phyloP scores from a whole-genome alignment of 148 eudicot genomes.

The Gaultheria prostrata region DNA sequence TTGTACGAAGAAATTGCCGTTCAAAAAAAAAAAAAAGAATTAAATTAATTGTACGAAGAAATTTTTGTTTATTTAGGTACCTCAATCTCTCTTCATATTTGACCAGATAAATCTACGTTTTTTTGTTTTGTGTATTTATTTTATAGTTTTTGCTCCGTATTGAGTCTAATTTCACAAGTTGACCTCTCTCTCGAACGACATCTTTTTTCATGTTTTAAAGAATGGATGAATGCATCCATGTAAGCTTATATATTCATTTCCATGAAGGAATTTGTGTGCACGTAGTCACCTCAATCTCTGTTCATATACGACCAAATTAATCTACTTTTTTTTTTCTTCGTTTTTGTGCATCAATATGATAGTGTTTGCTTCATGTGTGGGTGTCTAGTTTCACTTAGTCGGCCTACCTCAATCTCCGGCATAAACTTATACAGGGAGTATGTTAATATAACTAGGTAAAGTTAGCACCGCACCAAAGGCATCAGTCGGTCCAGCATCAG shows the following conservation, averaged over 20 bases:
- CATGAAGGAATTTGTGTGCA: not conserved
- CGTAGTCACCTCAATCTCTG: not conserved
- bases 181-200: not conserved
- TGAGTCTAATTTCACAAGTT: not conserved
- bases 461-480: too few relatives aligned
- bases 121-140: not conserved
- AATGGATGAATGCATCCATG: not conserved
- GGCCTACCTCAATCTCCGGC: not conserved
- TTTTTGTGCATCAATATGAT: not conserved
- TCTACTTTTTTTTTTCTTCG: not conserved
- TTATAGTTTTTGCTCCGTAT: not conserved
- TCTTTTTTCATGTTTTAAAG: not conserved
- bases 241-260: not conserved
- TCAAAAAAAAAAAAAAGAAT: too few relatives aligned
- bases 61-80: not conserved
- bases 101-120: not conserved
- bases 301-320: not conserved
- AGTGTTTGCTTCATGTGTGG: too few relatives aligned
- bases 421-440: not conserved
- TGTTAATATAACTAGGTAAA: too few relatives aligned
- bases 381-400: not conserved
- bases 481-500: too few relatives aligned
- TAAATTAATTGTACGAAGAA: not conserved
- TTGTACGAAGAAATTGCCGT: not conserved
- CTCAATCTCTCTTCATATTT: not conserved